Percentiles rank a stretch among this genome's conserved stretches.
Evolutionary conservation across 1,139 yeast genomes (phyloP).

Genomic region (Kodamaea ohmeri): DNA sequence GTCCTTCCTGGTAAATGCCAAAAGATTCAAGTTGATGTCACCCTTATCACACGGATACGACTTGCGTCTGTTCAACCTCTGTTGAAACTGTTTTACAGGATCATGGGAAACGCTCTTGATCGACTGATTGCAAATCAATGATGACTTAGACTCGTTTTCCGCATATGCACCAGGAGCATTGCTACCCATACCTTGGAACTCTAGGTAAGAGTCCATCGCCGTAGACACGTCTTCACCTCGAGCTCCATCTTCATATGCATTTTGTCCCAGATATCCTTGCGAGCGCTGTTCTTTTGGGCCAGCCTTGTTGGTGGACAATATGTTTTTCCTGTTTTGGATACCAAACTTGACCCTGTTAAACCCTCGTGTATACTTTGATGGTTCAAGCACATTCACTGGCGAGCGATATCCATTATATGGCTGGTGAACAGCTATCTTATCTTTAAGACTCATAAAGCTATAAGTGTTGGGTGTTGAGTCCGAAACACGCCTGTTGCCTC

Average conservation of each 20-base stretch:
- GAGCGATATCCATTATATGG: not conserved
- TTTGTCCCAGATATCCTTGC: not conserved
- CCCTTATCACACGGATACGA: constrained; percentile 39
- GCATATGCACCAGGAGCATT: not conserved
- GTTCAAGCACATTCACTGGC: constrained; percentile 17
- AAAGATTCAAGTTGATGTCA: constrained; percentile 32
- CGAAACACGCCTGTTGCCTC: constrained; percentile 7
- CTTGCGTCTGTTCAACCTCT: constrained; percentile 39
- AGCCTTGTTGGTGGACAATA: constrained; percentile 10
- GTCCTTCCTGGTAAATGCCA: constrained; percentile 23
- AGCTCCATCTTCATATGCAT: not conserved
- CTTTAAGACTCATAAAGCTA: constrained; percentile 37
- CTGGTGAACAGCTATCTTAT: constrained; percentile 27
- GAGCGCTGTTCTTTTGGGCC: not conserved
- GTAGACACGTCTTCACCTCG: not conserved
- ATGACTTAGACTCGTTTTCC: constrained; percentile 8
- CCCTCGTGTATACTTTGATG: constrained; percentile 34
- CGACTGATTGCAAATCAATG: constrained; percentile 8
- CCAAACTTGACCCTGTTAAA: constrained; percentile 39
- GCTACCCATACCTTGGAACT: constrained; percentile 1
- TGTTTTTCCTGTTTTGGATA: constrained; percentile 25
- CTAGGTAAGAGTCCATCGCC: constrained; percentile 5
- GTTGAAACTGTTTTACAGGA: constrained; percentile 20
- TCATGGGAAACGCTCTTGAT: constrained; percentile 2
- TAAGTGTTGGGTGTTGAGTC: constrained; percentile 18